Conservation (phyloP, 345 rosid species). For the Moricandia moricandioides region DNA sequence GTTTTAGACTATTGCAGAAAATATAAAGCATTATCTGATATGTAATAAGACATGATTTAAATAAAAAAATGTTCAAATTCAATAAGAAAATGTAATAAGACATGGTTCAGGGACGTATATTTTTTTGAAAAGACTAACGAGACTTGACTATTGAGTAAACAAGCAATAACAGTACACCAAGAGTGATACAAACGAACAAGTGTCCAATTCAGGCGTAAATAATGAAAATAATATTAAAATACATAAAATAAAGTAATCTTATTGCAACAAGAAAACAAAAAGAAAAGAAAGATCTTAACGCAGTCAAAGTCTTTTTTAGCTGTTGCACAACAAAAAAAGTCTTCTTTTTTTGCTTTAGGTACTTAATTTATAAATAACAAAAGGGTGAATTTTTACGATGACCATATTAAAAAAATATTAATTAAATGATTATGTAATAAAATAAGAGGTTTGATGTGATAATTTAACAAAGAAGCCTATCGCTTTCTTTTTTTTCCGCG, state of each 20-base stretch:
- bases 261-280: constrained; percentile 14
- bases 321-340: too few species aligned
- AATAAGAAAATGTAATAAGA: not conserved
- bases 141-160: not conserved
- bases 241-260: constrained; percentile 19
- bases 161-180: too few species aligned
- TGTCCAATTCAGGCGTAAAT: constrained; percentile 5
- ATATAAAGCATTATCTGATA: not conserved
- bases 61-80: not conserved
- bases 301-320: constrained; percentile 16
- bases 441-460: too few species aligned
- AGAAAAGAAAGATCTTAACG: not conserved
- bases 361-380: not conserved
- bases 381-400: not conserved
- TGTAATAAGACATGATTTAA: too few species aligned
- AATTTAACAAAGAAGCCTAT: too few species aligned
- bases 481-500: too few species aligned
- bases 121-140: not conserved
- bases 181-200: not conserved
- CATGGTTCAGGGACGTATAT: not conserved
- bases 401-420: too few species aligned
- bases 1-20: not conserved
- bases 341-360: not conserved
- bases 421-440: too few species aligned
- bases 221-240: not conserved